Conservation (phyloP, 257 asterid species). For the Ballota nigra region DNA sequence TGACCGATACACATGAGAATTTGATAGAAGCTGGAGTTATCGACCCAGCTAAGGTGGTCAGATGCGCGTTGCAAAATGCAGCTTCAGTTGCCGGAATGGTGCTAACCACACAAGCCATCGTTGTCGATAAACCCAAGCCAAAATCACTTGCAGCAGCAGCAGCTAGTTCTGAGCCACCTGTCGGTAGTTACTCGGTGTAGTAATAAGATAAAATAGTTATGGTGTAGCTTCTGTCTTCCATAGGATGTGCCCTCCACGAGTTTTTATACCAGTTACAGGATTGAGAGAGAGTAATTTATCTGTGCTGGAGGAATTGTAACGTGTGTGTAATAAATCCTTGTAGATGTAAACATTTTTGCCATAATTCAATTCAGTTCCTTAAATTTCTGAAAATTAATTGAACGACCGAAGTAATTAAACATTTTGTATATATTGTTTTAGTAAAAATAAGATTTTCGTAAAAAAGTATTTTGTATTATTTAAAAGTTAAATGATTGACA, state of each 20-base stretch:
- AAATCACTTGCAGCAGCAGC: conserved; percentile 43
- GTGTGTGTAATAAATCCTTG: not conserved
- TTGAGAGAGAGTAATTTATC: not conserved
- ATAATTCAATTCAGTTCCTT: not conserved
- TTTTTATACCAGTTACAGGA: not conserved
- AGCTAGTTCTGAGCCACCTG: conserved; percentile 16
- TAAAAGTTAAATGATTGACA: no score
- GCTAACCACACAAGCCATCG: conserved; percentile 96
- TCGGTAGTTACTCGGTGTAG: conserved; percentile 50
- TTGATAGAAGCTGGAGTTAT: conserved; percentile 83
- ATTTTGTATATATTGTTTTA: no score
- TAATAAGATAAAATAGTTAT: not conserved
- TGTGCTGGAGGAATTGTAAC: not conserved
- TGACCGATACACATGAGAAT: conserved; percentile 74
- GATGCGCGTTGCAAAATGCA: conserved; percentile 86
- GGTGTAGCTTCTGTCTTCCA: not conserved
- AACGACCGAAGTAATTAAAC: not conserved
- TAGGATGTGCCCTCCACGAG: conserved; percentile 1
- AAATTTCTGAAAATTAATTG: not conserved
- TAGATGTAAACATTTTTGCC: conserved; percentile 2
- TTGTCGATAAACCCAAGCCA: conserved; percentile 82
- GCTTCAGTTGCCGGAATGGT: conserved; percentile 99
- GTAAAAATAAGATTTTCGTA: no score
- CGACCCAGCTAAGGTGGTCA: conserved; percentile 94
- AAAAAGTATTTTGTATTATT: no score